A percentile compares a stretch with the other conserved stretches of the same genome.
These are phyloP conservation scores for Adansonia grandidieri DNA, from an alignment of 441 rosid genomes.

Conservation along the genomic window DNA sequence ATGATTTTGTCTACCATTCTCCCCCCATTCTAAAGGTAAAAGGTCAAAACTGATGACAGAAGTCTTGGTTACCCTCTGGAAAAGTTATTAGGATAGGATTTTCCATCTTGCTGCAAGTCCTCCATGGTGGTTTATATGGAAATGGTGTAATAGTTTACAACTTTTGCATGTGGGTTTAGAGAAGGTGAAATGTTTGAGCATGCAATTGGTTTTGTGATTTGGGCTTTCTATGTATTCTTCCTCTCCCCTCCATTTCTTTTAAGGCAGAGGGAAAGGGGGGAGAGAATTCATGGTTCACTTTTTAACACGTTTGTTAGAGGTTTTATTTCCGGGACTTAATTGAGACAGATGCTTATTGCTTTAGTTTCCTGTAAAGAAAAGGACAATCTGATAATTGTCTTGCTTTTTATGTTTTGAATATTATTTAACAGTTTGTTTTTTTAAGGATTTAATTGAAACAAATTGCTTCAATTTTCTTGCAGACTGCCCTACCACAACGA, in stretches of 20 bases:
- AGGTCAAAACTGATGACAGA: not conserved
- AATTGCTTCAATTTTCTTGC: slow-evolving; percentile 29
- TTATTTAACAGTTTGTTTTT: not conserved
- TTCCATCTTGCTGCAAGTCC: slow-evolving; percentile 2
- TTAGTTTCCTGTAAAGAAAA: not conserved
- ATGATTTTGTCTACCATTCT: not conserved
- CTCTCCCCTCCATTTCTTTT: not conserved
- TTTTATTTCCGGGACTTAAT: slow-evolving; percentile 10
- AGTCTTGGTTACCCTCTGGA: not conserved
- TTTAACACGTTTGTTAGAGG: not conserved
- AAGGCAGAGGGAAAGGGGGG: slow-evolving; percentile 8
- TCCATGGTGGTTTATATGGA: not conserved
- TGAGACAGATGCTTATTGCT: not conserved
- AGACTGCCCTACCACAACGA: slow-evolving; percentile 89
- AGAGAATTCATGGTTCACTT: not conserved
- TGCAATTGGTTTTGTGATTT: not conserved
- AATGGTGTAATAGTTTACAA: not conserved
- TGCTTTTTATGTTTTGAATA: not conserved
- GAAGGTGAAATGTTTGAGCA: not conserved
- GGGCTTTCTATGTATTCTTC: not conserved
- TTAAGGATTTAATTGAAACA: slow-evolving; percentile 16
- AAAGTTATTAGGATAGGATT: not conserved
- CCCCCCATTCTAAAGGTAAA: slow-evolving; percentile 6
- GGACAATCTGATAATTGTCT: not conserved
- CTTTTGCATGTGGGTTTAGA: slow-evolving; percentile 8